Percentiles rank a stretch among this genome's conserved stretches.
These are phyloP conservation scores for Epichloe hybrida DNA, from an alignment of 2,329 filamentous ascomycete species.

Conservation along the genomic window DNA sequence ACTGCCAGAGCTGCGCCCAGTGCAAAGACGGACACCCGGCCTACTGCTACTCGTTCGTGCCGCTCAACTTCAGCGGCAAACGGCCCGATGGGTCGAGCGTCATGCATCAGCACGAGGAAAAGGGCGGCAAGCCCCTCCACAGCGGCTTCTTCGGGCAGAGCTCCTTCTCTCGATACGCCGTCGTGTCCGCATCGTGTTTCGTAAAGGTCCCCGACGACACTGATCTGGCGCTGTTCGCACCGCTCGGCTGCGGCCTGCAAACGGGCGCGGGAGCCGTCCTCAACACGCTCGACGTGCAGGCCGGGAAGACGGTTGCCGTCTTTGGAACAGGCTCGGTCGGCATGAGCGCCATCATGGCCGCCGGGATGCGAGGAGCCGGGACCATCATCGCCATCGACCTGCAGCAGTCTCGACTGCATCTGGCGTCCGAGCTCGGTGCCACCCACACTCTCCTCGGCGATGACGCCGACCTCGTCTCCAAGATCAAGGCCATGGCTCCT, in stretches of 20 bases:
- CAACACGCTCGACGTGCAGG: constrained; percentile 15
- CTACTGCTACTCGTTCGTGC: not conserved
- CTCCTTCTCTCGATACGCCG: constrained; percentile 17
- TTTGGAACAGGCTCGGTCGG: constrained; percentile 8
- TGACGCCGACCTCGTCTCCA: not conserved
- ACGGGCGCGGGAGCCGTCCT: constrained; percentile 21
- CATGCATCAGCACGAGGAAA: not conserved
- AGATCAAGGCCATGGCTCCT: constrained; percentile 11
- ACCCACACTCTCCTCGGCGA: not conserved
- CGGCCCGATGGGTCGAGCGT: not conserved
- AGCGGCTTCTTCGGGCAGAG: constrained; percentile 22
- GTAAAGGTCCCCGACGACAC: constrained; percentile 15
- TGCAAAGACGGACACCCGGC: not conserved
- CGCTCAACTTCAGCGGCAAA: not conserved
- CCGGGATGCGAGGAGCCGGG: not conserved
- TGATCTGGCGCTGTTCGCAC: constrained; percentile 17
- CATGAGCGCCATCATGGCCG: constrained; percentile 1
- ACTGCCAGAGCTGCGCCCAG: not conserved
- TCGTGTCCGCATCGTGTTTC: constrained; percentile 16
- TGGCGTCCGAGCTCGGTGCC: not conserved
- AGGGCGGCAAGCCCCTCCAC: not conserved
- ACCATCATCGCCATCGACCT: not conserved
- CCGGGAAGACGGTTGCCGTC: constrained; percentile 15
- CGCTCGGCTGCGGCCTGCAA: constrained; percentile 22
- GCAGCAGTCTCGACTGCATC: not conserved